Percentiles rank a stretch among this genome's conserved stretches.
Conservation (phyloP, 805 yeast genomes). For the Metschnikowia aberdeeniae region DNA sequence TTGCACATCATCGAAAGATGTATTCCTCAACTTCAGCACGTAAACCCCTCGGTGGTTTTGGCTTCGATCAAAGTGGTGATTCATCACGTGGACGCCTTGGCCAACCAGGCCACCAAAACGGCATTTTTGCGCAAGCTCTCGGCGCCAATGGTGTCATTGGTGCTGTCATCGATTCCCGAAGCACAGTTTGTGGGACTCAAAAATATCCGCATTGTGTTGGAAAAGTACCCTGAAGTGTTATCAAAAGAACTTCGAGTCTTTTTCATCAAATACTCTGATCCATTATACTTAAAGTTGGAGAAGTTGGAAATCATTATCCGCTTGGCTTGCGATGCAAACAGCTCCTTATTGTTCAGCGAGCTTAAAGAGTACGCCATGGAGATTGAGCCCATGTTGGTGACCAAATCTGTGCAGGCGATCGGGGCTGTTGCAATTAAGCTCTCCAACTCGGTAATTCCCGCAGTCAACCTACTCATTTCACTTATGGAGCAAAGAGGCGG, state of each 20-base stretch:
- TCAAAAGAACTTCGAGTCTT: constrained; percentile 82
- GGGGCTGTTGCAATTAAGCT: constrained; percentile 70
- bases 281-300: constrained; percentile 72
- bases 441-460: constrained; percentile 47
- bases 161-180: constrained; percentile 82
- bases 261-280: constrained; percentile 83
- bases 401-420: constrained; percentile 60
- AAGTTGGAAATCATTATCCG: constrained; percentile 73
- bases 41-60: constrained; percentile 90
- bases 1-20: constrained; percentile 84
- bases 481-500: constrained; percentile 59
- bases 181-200: constrained; percentile 91
- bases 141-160: constrained; percentile 82
- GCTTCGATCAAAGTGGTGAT: constrained; percentile 78
- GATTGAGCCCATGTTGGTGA: constrained; percentile 74
- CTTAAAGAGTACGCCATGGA: constrained; percentile 80
- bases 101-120: constrained; percentile 32
- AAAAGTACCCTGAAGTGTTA: constrained; percentile 78
- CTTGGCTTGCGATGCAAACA: constrained; percentile 58
- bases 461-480: constrained; percentile 57
- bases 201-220: constrained; percentile 84
- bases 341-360: constrained; percentile 59
- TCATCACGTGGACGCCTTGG: constrained; percentile 54
- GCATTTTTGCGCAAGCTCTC: constrained; percentile 63
- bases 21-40: constrained; percentile 94